Evolutionary conservation across 352 stramenopile species (phyloP).

Genomic region (Globisporangium splendens): DNA sequence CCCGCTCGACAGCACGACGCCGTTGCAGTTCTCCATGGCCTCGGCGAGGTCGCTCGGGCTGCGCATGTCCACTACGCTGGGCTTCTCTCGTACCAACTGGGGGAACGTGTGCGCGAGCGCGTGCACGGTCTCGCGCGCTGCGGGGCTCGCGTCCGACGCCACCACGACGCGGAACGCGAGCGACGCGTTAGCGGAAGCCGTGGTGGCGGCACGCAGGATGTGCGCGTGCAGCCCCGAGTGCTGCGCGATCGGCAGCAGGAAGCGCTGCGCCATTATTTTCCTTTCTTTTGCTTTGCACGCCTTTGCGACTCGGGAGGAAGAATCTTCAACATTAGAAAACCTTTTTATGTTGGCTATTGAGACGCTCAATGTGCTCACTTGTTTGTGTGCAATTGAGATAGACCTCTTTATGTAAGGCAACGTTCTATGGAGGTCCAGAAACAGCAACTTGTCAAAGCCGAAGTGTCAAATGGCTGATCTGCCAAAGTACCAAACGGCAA

Average conservation of each 20-base stretch:
- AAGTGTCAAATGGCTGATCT: too few relatives aligned
- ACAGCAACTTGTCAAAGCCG: too few relatives aligned
- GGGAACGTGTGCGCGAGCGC: constrained; percentile 22
- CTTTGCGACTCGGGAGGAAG: too few relatives aligned
- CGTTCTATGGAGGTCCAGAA: too few relatives aligned
- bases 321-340: neutral
- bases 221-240: constrained; percentile 18
- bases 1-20: constrained; percentile 35
- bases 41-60: constrained; percentile 35
- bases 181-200: neutral
- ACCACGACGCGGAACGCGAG: constrained; percentile 22
- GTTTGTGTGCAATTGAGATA: too few relatives aligned
- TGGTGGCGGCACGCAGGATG: constrained; percentile 9
- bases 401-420: too few relatives aligned
- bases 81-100: constrained; percentile 22
- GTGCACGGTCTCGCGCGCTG: constrained; percentile 9
- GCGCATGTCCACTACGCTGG: constrained; percentile 35
- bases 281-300: neutral
- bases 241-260: constrained; percentile 38
- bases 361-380: too few relatives aligned
- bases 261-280: constrained; percentile 14
- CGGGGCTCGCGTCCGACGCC: constrained; percentile 4
- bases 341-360: too few relatives aligned
- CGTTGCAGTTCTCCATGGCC: constrained; percentile 41
- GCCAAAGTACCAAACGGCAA: too few relatives aligned